Evolutionary conservation across 1,139 yeast genomes (phyloP).

Genomic region (Pichia sp.): DNA sequence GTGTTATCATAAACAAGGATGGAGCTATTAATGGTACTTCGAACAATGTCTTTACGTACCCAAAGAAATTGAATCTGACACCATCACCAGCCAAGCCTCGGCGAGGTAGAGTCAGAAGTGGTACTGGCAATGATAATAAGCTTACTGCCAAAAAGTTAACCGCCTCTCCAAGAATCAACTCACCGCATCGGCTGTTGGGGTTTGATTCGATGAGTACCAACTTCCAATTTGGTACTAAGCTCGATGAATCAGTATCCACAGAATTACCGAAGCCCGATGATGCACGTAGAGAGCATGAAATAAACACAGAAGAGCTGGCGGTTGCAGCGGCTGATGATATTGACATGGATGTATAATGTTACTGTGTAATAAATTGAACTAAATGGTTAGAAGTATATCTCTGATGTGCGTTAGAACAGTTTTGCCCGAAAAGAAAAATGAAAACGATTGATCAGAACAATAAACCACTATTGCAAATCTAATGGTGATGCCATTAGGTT

Average conservation of each 20-base stretch:
- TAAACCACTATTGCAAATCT: too few species aligned
- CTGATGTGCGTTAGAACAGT: too few species aligned
- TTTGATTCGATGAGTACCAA: constrained; percentile 9
- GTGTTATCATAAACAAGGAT: constrained; percentile 6
- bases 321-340: too few species aligned
- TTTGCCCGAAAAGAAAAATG: too few species aligned
- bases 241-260: constrained; percentile 7
- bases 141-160: constrained; percentile 12
- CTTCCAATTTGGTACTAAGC: constrained; percentile 9
- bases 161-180: constrained; percentile 16
- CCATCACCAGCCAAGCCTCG: constrained; percentile 1
- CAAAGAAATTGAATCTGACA: neutral
- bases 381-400: too few species aligned
- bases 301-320: too few species aligned
- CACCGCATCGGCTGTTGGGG: constrained; percentile 18
- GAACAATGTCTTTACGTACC: neutral
- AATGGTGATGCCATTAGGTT: too few species aligned
- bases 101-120: neutral
- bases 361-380: too few species aligned
- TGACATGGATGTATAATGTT: too few species aligned
- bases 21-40: neutral
- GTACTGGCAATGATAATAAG: constrained; percentile 1
- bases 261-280: too few species aligned
- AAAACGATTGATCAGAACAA: too few species aligned
- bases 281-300: too few species aligned